Evolutionary conservation across 306 rosid genomes (phyloP), one percentile per base, ranked within the genome.

Genomic region (Lathyrus oleraceus): DNA sequence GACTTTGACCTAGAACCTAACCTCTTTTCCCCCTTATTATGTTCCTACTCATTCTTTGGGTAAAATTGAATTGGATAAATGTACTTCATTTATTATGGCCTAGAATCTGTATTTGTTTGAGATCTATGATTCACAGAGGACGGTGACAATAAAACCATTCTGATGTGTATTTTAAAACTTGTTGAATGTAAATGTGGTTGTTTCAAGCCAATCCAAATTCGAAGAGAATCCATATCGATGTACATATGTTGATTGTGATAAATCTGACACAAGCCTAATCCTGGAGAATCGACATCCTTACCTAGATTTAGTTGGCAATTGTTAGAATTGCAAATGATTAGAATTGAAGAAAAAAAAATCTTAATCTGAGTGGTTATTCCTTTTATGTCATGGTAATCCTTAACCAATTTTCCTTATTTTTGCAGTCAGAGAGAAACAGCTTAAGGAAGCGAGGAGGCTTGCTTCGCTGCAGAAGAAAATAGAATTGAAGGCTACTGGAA

Each of bases 1-100:
- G 76, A 40, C 57, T 75, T 56, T 65, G 76, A 40, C 63, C 59
- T 27, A 38, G 40, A 63, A 47, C 57, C 58, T 79, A 59, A 56
- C 62, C 45, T 27, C 66, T 53, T 16, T 11, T 60, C 42, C 43
- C 45, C 77, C 69, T 17, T 71, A 58, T 32, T 56, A 56, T 32
- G 17, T 65, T 54, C 72, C 45, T 44, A 12, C 27, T 49, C 77
- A 45, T 47, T 54, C 56, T 38, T 49, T 65, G 59, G 58, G 61
- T 28, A 62, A 72, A 58, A 66, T 58, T 39, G 56, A 66, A 59
- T 42, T 40, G 38, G 60, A 59, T 30, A 58, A 38, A 62, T 39
- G 35, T 19, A 39, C 51, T 61, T 61, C 67, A 61, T 61, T 36
- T 16, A 61, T 16, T 61, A 8, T 61, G 14, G 3, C 38, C 17